phyloP scores from a whole-genome alignment of 495 filamentous ascomycete species.

The Lasiosphaeris hirsuta region DNA sequence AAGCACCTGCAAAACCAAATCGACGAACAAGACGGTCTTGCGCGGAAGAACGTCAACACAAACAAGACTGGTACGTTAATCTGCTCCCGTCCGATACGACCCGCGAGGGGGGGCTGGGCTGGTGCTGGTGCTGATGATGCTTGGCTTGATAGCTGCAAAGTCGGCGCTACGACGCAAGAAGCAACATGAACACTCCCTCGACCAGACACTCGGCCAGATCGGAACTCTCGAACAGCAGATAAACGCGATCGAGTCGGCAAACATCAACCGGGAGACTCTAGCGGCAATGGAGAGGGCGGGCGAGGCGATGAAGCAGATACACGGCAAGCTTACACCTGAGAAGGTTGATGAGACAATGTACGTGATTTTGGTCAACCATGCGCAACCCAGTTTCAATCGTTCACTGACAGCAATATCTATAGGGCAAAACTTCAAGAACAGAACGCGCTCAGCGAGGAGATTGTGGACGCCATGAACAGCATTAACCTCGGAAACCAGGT shows the following conservation, averaged over 20 bases:
- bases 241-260: constrained; percentile 93
- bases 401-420: constrained; percentile 25
- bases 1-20: constrained; percentile 87
- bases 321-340: constrained; percentile 83
- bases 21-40: constrained; percentile 85
- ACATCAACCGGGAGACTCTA: constrained; percentile 96
- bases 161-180: constrained; percentile 94
- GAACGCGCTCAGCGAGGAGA: constrained; percentile 88
- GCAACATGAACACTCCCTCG: constrained; percentile 81
- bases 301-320: constrained; percentile 86
- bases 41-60: constrained; percentile 81
- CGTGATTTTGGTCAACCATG: constrained; percentile 30
- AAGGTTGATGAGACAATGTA: constrained; percentile 96
- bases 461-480: constrained; percentile 75
- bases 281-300: constrained; percentile 88
- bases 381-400: background rate
- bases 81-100: background rate
- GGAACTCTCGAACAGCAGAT: constrained; percentile 92
- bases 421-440: constrained; percentile 94
- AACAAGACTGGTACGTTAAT: constrained; percentile 81
- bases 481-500: constrained; percentile 64
- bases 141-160: constrained; percentile 66
- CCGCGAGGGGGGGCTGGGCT: background rate
- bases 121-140: constrained; percentile 15
- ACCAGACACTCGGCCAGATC: constrained; percentile 86